These are phyloP conservation scores for Hammondia hammondi DNA, from an alignment of 169 alveolate genomes.

Conservation along the genomic window DNA sequence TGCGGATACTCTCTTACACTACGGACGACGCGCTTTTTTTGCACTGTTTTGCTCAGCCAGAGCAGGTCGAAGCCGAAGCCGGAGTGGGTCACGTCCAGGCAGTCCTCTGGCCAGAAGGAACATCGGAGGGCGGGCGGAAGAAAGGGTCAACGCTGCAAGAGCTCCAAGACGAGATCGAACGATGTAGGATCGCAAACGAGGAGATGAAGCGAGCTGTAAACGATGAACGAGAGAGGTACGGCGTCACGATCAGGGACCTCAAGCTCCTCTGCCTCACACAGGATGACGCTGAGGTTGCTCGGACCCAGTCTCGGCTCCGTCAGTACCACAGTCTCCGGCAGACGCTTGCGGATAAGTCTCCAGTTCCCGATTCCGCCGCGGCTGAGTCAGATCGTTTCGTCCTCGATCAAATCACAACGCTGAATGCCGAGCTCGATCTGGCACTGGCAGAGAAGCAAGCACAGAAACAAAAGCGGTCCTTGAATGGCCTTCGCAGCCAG, in stretches of 20 bases:
- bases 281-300: slow-evolving; percentile 22
- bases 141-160: not conserved
- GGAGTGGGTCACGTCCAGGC: not conserved
- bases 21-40: not conserved
- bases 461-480: not conserved
- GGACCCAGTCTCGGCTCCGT: slow-evolving; percentile 7
- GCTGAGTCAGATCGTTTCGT: not conserved
- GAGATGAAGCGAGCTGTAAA: slow-evolving; percentile 14
- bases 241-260: not conserved
- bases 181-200: not conserved
- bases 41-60: not conserved
- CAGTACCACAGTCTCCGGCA: slow-evolving; percentile 36
- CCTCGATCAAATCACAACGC: not conserved
- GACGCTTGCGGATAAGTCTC: not conserved
- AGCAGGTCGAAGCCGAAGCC: not conserved
- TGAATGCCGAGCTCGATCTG: slow-evolving; percentile 24
- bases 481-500: not conserved
- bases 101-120: slow-evolving; percentile 25
- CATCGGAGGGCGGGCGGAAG: not conserved
- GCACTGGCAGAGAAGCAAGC: slow-evolving; percentile 31
- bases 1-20: not conserved
- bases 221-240: slow-evolving; percentile 4
- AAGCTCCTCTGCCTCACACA: slow-evolving; percentile 1
- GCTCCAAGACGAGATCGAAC: slow-evolving; percentile 34
- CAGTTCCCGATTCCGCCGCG: not conserved